phyloP scores from a whole-genome alignment of 805 yeast genomes.

The Spathaspora gorwiae region DNA sequence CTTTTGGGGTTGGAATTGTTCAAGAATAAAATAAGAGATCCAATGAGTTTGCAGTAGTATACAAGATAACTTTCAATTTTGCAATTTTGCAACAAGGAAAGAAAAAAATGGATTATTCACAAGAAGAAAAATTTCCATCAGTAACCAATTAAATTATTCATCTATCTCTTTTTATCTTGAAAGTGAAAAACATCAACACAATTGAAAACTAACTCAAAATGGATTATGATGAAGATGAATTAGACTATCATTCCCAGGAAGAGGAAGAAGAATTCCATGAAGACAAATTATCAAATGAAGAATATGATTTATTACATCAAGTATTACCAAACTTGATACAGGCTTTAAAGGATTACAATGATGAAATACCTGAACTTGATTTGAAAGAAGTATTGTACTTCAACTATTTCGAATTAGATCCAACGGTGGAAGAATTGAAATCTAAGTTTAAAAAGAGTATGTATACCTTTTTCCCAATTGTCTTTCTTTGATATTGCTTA shows the following conservation, averaged over 20 bases:
- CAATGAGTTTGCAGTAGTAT: too few species aligned
- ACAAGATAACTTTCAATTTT: too few species aligned
- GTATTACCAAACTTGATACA: constrained; percentile 41
- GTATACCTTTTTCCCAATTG: constrained; percentile 22
- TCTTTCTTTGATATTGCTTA: constrained; percentile 1
- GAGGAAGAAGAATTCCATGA: constrained; percentile 32
- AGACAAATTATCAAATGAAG: constrained; percentile 34
- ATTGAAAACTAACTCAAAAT: not conserved
- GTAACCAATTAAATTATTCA: too few species aligned
- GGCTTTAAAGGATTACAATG: constrained; percentile 34
- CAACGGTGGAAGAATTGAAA: constrained; percentile 46
- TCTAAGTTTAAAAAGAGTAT: constrained; percentile 39
- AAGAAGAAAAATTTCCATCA: too few species aligned
- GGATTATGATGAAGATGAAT: constrained; percentile 11
- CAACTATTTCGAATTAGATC: constrained; percentile 52
- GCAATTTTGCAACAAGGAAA: too few species aligned
- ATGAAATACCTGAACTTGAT: constrained; percentile 43
- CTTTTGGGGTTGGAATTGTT: too few species aligned
- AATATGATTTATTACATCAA: constrained; percentile 39
- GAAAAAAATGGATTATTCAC: too few species aligned
- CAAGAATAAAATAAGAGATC: too few species aligned
- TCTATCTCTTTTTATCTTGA: too few species aligned
- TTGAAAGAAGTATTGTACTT: constrained; percentile 57
- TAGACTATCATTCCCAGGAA: constrained; percentile 8
- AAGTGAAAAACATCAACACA: too few species aligned